Conservation (phyloP, 208 protist species). For the Leishmania lainsoni region DNA sequence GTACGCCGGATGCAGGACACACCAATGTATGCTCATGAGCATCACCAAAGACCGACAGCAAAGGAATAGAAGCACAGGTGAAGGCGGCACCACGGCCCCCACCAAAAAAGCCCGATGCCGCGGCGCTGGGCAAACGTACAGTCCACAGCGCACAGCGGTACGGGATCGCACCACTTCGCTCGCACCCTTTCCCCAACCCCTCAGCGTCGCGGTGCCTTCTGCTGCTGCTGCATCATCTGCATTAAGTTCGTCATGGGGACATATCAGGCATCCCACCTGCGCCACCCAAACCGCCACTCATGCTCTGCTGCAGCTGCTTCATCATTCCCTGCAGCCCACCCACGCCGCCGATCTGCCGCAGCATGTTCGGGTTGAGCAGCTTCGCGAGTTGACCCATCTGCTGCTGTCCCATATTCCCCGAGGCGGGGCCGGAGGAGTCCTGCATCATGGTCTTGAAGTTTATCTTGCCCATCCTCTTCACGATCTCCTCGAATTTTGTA, state of each 20-base stretch:
- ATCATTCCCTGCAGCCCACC: slow-evolving; percentile 89
- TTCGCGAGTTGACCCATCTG: slow-evolving; percentile 89
- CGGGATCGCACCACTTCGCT: not conserved
- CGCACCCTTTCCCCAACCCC: not conserved
- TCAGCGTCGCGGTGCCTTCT: slow-evolving; percentile 21
- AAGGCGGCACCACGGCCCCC: not conserved
- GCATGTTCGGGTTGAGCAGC: slow-evolving; percentile 85
- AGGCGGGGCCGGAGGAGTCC: slow-evolving; percentile 62
- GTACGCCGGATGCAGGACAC: not conserved
- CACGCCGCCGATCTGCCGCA: slow-evolving; percentile 85
- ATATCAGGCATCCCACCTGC: slow-evolving; percentile 50
- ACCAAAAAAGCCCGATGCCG: not conserved
- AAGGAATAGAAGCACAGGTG: no score
- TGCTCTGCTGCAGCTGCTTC: slow-evolving; percentile 71
- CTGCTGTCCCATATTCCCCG: slow-evolving; percentile 71
- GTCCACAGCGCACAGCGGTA: not conserved
- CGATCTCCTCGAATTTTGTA: slow-evolving; percentile 87
- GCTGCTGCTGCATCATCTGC: slow-evolving; percentile 49
- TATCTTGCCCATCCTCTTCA: slow-evolving; percentile 91
- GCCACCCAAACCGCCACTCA: slow-evolving; percentile 35
- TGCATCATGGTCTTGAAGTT: slow-evolving; percentile 91
- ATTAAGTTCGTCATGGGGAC: slow-evolving; percentile 58
- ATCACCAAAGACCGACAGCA: not conserved
- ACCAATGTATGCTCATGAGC: no score
- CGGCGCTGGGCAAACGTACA: not conserved